These are phyloP conservation scores for Alopecurus myosuroides DNA, from an alignment of 176 grass and related monocot species.

Conservation along the genomic window DNA sequence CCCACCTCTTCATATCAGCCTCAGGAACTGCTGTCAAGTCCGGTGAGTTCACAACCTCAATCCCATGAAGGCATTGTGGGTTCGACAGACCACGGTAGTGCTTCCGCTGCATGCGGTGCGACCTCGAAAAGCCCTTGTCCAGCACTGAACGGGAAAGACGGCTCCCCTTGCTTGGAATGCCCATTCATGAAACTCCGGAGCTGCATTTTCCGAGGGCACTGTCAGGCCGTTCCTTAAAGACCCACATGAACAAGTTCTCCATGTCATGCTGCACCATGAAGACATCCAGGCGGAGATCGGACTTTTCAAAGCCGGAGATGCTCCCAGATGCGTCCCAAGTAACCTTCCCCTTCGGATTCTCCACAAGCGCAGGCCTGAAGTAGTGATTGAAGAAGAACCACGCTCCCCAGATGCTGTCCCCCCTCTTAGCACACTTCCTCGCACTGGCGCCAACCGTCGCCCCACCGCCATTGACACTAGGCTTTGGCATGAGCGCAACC, in stretches of 20 bases:
- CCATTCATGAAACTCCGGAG: conserved; percentile 77
- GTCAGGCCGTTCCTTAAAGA: conserved; percentile 63
- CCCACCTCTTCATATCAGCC: conserved; percentile 52
- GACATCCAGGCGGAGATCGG: conserved; percentile 49
- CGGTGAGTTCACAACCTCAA: conserved; percentile 53
- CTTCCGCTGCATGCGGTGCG: conserved; percentile 64
- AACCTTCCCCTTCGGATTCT: conserved; percentile 54
- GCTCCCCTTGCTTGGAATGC: conserved; percentile 68
- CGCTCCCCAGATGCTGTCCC: conserved; percentile 66
- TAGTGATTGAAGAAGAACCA: conserved; percentile 82
- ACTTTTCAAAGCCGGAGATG: conserved; percentile 55
- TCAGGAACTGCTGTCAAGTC: conserved; percentile 44
- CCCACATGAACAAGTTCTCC: conserved; percentile 85
- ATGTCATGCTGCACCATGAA: conserved; percentile 73
- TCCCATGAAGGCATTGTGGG: conserved; percentile 73
- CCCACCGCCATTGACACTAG: no score
- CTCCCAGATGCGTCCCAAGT: conserved; percentile 10
- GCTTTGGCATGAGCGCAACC: no score
- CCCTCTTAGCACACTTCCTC: conserved; percentile 58
- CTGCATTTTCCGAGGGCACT: conserved; percentile 73
- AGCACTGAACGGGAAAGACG: conserved; percentile 49
- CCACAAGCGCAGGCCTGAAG: conserved; percentile 48
- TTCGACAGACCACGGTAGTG: conserved; percentile 69
- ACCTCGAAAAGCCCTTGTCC: conserved; percentile 55
- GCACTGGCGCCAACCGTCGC: background rate